Percentiles rank a stretch among this genome's conserved stretches.
phyloP scores from a whole-genome alignment of 2,329 filamentous ascomycete genomes.

The Fusarium pseudonygamai region DNA sequence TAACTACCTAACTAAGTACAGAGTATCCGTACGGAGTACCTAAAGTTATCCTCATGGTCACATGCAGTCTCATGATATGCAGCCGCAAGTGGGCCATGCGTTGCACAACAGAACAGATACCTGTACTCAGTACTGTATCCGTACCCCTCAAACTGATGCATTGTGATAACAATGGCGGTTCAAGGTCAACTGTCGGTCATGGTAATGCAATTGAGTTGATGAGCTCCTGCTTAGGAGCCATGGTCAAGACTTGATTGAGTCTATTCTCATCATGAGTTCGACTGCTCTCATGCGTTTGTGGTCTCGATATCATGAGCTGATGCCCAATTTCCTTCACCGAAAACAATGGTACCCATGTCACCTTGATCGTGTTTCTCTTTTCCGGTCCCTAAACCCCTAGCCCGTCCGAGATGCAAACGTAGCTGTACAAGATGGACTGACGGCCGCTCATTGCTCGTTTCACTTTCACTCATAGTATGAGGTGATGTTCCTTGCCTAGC shows the following conservation, averaged over 20 bases:
- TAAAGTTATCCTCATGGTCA: background rate
- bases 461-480: conserved; percentile 15
- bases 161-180: background rate
- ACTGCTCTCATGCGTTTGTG: background rate
- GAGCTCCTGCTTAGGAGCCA: background rate
- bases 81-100: conserved; percentile 9
- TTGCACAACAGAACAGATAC: background rate
- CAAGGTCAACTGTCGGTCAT: background rate
- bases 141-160: background rate
- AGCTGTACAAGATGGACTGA: background rate
- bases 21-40: background rate
- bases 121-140: background rate
- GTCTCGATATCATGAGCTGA: conserved; percentile 1
- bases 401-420: background rate
- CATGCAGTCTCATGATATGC: conserved; percentile 25
- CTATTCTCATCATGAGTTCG: conserved; percentile 12
- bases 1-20: background rate
- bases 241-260: background rate
- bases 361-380: background rate
- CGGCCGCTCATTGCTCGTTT: background rate
- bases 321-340: background rate
- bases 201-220: background rate
- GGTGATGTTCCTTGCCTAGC: conserved; percentile 11
- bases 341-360: background rate
- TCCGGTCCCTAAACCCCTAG: background rate